Conservation (phyloP, 2,329 filamentous ascomycete species). For the Beauveria australis region DNA sequence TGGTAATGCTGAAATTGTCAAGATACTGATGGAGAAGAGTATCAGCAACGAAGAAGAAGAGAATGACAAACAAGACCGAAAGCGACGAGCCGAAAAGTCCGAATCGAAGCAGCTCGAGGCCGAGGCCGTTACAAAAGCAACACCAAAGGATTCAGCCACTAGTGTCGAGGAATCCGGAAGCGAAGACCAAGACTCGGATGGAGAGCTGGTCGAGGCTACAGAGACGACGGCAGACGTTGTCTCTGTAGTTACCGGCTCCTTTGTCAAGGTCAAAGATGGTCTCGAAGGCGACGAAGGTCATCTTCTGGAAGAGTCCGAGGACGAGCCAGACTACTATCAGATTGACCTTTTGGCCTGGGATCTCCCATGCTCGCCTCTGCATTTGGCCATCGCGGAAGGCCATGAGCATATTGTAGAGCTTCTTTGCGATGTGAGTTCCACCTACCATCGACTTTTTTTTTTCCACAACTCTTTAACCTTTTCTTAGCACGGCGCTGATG, state of each 20-base stretch:
- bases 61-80: slow-evolving; percentile 46
- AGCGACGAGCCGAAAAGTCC: slow-evolving; percentile 29
- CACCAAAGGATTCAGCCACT: slow-evolving; percentile 14
- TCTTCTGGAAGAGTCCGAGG: slow-evolving; percentile 44
- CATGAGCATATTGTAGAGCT: slow-evolving; percentile 60
- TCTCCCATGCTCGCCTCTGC: slow-evolving; percentile 61
- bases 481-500: slow-evolving; percentile 64
- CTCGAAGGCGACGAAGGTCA: slow-evolving; percentile 31
- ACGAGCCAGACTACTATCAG: slow-evolving; percentile 73
- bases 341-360: slow-evolving; percentile 78
- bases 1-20: slow-evolving; percentile 61
- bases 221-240: slow-evolving; percentile 43
- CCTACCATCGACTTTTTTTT: neutral
- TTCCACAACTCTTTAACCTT: slow-evolving; percentile 7
- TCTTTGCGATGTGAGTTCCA: slow-evolving; percentile 48
- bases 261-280: slow-evolving; percentile 55
- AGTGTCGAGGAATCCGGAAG: slow-evolving; percentile 27
- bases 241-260: slow-evolving; percentile 60
- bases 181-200: slow-evolving; percentile 25
- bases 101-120: slow-evolving; percentile 18
- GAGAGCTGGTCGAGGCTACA: slow-evolving; percentile 36
- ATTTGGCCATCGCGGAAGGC: slow-evolving; percentile 69
- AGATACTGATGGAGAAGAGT: slow-evolving; percentile 64
- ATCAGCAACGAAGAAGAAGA: slow-evolving; percentile 63
- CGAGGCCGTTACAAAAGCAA: slow-evolving; percentile 8